Percentiles rank a stretch among this genome's conserved stretches.
These are phyloP conservation scores for Lodderomyces jiufengensis DNA, from an alignment of 1,139 yeast species.

Conservation along the genomic window DNA sequence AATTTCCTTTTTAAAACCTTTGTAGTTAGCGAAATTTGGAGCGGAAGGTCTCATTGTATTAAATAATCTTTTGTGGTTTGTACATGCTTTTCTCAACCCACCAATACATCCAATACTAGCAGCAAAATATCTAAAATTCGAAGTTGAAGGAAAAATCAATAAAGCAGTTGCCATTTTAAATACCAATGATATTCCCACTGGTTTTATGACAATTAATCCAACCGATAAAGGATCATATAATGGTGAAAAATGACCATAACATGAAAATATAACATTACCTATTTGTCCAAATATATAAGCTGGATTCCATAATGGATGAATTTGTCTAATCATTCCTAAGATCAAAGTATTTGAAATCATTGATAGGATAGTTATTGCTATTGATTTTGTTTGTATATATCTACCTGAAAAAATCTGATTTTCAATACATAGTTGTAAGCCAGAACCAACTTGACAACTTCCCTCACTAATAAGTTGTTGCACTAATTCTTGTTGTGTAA, in stretches of 20 bases:
- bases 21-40: slow-evolving; percentile 21
- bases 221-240: slow-evolving; percentile 21
- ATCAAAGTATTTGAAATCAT: slow-evolving; percentile 23
- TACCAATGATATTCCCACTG: slow-evolving; percentile 25
- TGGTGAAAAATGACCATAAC: slow-evolving; percentile 29
- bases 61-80: slow-evolving; percentile 24
- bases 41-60: slow-evolving; percentile 29
- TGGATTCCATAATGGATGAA: slow-evolving; percentile 20
- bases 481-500: slow-evolving; percentile 19
- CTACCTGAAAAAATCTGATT: slow-evolving; percentile 26
- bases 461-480: slow-evolving; percentile 24
- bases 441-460: slow-evolving; percentile 21
- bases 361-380: slow-evolving; percentile 25
- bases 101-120: slow-evolving; percentile 18
- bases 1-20: slow-evolving; percentile 19
- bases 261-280: slow-evolving; percentile 19
- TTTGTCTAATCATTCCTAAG: slow-evolving; percentile 22
- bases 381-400: slow-evolving; percentile 24
- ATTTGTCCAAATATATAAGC: slow-evolving; percentile 24
- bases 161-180: slow-evolving; percentile 18
- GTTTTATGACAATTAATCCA: slow-evolving; percentile 21
- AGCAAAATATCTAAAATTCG: slow-evolving; percentile 22
- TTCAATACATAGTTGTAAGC: slow-evolving; percentile 19
- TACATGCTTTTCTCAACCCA: slow-evolving; percentile 16
- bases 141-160: slow-evolving; percentile 31